Evolutionary conservation across 805 yeast species (phyloP).

Genomic region (Saccharomycopsis malanga): DNA sequence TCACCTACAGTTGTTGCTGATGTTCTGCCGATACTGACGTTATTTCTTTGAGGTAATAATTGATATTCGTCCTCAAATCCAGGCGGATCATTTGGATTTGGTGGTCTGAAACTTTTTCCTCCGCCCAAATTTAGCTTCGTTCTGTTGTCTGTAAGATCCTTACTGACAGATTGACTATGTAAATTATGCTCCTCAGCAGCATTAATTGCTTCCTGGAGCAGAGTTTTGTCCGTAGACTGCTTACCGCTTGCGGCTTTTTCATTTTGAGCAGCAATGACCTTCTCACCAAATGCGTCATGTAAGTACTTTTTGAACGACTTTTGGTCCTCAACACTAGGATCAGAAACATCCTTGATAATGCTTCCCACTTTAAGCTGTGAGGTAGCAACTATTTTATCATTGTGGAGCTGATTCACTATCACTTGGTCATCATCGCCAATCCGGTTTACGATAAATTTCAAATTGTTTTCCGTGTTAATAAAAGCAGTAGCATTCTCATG

Average conservation of each 20-base stretch:
- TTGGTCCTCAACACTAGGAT: conserved; percentile 2
- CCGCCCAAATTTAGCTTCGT: neutral
- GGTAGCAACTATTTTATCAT: neutral
- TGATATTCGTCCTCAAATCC: conserved; percentile 32
- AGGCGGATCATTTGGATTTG: conserved; percentile 33
- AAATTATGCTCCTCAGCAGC: neutral
- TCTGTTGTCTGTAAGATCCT: neutral
- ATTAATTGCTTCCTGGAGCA: neutral
- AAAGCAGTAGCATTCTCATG: neutral
- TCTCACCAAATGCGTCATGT: conserved; percentile 1
- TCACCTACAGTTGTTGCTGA: conserved; percentile 25
- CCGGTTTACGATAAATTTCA: conserved; percentile 1
- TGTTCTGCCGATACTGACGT: neutral
- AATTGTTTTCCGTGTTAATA: conserved; percentile 6
- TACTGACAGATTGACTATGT: neutral
- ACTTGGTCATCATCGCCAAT: neutral
- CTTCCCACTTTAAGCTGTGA: conserved; percentile 1
- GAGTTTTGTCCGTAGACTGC: neutral
- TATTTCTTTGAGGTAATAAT: conserved; percentile 19
- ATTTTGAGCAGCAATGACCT: too few relatives aligned
- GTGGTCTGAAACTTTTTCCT: conserved; percentile 18
- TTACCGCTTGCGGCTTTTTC: too few relatives aligned
- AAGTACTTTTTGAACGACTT: conserved; percentile 3
- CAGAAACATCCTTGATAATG: neutral
- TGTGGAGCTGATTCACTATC: conserved; percentile 2